Conservation (phyloP, 257 asterid genomes). For the Scutellaria barbata region DNA sequence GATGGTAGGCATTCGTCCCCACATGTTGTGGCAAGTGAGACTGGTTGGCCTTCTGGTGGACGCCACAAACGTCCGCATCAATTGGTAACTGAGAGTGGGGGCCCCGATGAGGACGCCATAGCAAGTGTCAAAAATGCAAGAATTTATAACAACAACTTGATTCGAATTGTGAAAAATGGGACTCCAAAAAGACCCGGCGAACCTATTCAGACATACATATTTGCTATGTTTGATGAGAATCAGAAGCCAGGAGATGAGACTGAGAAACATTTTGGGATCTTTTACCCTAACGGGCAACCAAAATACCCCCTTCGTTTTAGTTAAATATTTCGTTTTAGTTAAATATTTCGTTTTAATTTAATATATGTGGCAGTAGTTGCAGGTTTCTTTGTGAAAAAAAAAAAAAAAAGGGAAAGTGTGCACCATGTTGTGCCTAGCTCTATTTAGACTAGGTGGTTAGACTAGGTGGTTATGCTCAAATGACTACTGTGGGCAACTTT, state of each 20-base stretch:
- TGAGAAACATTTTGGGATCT: conserved; percentile 26
- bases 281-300: not conserved
- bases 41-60: conserved; percentile 28
- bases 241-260: conserved; percentile 15
- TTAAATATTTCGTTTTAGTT: too few species aligned
- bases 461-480: too few species aligned
- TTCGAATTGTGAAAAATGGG: conserved; percentile 24
- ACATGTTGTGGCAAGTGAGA: not conserved
- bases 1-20: not conserved
- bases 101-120: not conserved
- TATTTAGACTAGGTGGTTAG: too few species aligned
- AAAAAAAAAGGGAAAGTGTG: too few species aligned
- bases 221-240: conserved; percentile 38
- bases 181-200: conserved; percentile 12
- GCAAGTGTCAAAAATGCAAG: not conserved
- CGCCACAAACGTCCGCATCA: too few species aligned
- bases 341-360: too few species aligned
- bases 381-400: too few species aligned
- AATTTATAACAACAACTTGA: conserved; percentile 22
- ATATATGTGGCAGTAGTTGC: too few species aligned
- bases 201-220: conserved; percentile 29
- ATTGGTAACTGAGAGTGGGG: not conserved
- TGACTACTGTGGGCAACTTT: too few species aligned
- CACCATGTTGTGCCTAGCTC: too few species aligned
- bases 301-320: conserved; percentile 1